Evolutionary conservation across 1,284 basidiomycete species (phyloP).

Genomic region (Cutaneotrichosporon curvatum): DNA sequence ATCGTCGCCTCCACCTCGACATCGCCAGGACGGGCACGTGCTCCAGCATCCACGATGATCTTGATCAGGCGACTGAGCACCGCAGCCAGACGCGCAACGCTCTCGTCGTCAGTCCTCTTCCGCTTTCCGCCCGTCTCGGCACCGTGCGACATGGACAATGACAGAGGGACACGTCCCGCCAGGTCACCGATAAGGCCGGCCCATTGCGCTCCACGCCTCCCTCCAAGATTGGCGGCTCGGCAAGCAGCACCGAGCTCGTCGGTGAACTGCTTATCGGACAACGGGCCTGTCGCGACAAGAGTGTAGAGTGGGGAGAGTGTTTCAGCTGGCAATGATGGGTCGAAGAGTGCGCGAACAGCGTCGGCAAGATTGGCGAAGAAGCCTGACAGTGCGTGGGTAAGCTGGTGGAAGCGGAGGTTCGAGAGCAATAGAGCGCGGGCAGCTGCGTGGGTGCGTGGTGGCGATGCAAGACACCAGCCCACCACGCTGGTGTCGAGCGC

Average conservation of each 20-base stretch:
- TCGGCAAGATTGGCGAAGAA: constrained; percentile 22
- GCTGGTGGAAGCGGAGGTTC: constrained; percentile 25
- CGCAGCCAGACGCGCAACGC: constrained; percentile 5
- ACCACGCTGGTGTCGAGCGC: constrained; percentile 21
- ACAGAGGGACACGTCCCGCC: background rate
- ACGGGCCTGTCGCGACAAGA: constrained; percentile 22
- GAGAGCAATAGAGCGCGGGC: constrained; percentile 20
- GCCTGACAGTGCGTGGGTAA: constrained; percentile 26
- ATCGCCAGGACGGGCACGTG: constrained; percentile 9
- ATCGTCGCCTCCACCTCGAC: constrained; percentile 12
- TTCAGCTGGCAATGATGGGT: constrained; percentile 12
- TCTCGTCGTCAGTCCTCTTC: constrained; percentile 5
- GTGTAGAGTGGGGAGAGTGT: constrained; percentile 22
- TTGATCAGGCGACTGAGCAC: constrained; percentile 12
- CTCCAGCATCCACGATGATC: constrained; percentile 13
- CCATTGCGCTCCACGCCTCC: constrained; percentile 12
- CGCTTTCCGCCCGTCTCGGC: constrained; percentile 7
- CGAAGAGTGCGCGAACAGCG: constrained; percentile 19
- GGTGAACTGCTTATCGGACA: constrained; percentile 12
- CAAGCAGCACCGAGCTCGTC: constrained; percentile 10
- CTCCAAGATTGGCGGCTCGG: constrained; percentile 11
- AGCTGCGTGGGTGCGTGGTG: constrained; percentile 7
- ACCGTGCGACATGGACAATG: background rate
- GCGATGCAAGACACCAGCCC: constrained; percentile 30
- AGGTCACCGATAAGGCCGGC: constrained; percentile 12